Percentiles rank a stretch among this genome's conserved stretches.
These are phyloP conservation scores for Fusarium lyarnte DNA, from an alignment of 2,329 filamentous ascomycete species.

Conservation along the genomic window DNA sequence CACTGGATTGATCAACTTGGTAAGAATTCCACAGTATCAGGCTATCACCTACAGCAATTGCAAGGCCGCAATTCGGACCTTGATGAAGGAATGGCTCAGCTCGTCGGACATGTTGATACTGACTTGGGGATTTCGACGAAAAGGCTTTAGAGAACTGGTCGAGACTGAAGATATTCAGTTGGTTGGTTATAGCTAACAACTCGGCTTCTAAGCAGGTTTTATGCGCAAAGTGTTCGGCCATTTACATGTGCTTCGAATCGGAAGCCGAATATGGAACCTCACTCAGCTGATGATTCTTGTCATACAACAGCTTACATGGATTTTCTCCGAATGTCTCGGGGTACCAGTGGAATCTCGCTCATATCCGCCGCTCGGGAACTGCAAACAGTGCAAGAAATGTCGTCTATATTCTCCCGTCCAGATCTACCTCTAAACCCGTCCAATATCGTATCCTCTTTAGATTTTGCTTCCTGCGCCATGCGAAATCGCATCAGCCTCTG, in stretches of 20 bases:
- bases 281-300: conserved; percentile 19
- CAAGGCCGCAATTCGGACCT: conserved; percentile 59
- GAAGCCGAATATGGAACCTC: conserved; percentile 20
- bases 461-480: conserved; percentile 46
- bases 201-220: neutral
- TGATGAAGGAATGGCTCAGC: conserved; percentile 54
- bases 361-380: neutral
- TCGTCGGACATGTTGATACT: conserved; percentile 50
- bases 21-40: neutral
- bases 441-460: conserved; percentile 22
- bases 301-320: conserved; percentile 7
- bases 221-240: neutral
- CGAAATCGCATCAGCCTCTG: conserved; percentile 40
- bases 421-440: conserved; percentile 33
- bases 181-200: neutral
- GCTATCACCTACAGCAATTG: conserved; percentile 57
- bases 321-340: neutral
- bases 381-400: neutral
- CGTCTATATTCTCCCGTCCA: conserved; percentile 32
- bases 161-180: neutral
- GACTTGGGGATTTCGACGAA: neutral
- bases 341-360: neutral
- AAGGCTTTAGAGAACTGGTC: neutral
- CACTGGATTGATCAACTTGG: neutral
- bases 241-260: neutral